Evolutionary conservation across 768 basidiomycete genomes (phyloP).

Genomic region (Suillus americanus): DNA sequence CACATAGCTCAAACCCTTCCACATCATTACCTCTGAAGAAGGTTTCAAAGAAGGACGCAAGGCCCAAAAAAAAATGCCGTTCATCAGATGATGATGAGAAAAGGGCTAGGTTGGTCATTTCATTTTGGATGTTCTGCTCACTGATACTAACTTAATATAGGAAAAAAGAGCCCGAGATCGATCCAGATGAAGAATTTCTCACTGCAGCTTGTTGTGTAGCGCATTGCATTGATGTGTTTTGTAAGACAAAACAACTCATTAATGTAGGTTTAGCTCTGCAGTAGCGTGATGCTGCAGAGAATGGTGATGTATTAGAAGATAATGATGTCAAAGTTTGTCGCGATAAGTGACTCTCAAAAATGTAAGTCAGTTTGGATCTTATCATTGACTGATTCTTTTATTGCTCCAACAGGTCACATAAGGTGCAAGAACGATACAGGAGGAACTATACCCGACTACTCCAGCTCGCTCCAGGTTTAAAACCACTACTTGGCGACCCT

Average conservation of each 20-base stretch:
- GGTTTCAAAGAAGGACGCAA: not conserved
- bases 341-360: not conserved
- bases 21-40: not conserved
- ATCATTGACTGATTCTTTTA: not conserved
- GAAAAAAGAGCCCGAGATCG: not conserved
- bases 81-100: not conserved
- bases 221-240: constrained; percentile 9
- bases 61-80: not conserved
- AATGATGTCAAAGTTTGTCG: not conserved
- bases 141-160: not conserved
- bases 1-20: no score
- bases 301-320: not conserved
- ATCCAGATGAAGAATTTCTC: not conserved
- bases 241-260: not conserved
- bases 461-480: not conserved
- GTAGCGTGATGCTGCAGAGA: not conserved
- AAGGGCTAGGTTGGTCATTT: not conserved
- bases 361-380: not conserved
- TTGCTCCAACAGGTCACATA: not conserved
- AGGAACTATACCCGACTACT: not conserved
- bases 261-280: not conserved
- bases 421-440: not conserved
- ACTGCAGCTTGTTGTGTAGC: not conserved
- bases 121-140: not conserved
- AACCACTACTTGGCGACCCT: not conserved